Percentiles rank a stretch among this genome's conserved stretches.
Evolutionary conservation across 176 grass and related monocot species (phyloP).

Genomic region (Tuctoria greenei): DNA sequence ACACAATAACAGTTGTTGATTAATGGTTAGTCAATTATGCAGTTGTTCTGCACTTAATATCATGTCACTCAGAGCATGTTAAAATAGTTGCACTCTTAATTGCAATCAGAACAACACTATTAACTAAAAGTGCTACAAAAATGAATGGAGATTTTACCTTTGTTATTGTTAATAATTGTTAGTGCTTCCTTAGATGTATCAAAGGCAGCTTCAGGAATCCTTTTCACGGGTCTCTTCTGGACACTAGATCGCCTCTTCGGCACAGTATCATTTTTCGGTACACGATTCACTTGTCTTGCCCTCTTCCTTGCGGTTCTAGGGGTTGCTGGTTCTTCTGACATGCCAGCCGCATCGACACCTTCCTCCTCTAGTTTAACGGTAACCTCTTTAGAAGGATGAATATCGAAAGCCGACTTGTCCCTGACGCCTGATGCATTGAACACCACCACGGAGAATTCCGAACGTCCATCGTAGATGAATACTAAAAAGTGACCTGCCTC

Average conservation of each 20-base stretch:
- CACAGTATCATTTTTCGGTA: not conserved
- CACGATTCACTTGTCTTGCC: not conserved
- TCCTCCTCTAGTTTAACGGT: conserved; percentile 20
- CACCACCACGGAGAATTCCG: conserved; percentile 58
- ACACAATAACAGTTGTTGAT: not conserved
- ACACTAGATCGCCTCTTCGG: conserved; percentile 14
- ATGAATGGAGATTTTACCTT: conserved; percentile 28
- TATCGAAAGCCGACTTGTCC: conserved; percentile 45
- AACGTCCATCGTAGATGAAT: conserved; percentile 55
- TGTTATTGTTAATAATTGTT: conserved; percentile 6
- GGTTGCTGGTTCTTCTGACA: not conserved
- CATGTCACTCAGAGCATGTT: not conserved
- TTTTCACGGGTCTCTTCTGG: conserved; percentile 23
- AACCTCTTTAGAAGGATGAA: conserved; percentile 8
- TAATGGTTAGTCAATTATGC: no score
- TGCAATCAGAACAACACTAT: conserved; percentile 15
- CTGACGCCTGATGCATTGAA: conserved; percentile 51
- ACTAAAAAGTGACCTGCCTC: conserved; percentile 57
- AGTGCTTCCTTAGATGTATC: conserved; percentile 26
- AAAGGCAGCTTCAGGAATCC: not conserved
- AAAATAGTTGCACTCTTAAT: conserved; percentile 18
- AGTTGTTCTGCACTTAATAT: not conserved
- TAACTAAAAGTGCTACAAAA: not conserved
- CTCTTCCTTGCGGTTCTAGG: conserved; percentile 25
- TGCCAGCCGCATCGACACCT: conserved; percentile 6